Percentiles rank a stretch among this genome's conserved stretches.
These are phyloP conservation scores for Massarina eburnea DNA, from an alignment of 2,329 filamentous ascomycete genomes.

Conservation along the genomic window DNA sequence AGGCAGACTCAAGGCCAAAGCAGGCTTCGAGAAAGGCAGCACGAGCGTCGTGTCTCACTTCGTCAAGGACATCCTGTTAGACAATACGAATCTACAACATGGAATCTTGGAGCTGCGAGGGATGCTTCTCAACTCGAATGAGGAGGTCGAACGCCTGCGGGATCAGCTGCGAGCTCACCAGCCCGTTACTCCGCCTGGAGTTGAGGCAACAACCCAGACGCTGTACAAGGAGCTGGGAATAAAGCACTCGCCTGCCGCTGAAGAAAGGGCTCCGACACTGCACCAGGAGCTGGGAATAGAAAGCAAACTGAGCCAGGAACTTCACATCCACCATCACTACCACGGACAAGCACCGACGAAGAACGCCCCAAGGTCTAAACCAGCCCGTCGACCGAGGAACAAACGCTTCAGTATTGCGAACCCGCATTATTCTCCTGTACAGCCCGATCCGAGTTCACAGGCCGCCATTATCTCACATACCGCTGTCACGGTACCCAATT, in stretches of 20 bases:
- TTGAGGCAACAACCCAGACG: constrained; percentile 45
- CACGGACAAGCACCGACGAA: constrained; percentile 59
- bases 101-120: constrained; percentile 89
- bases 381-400: constrained; percentile 62
- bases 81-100: constrained; percentile 91
- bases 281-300: constrained; percentile 67
- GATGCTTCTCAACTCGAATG: constrained; percentile 87
- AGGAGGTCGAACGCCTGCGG: constrained; percentile 84
- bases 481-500: constrained; percentile 59
- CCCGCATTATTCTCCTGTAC: constrained; percentile 43
- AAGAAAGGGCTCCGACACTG: constrained; percentile 58
- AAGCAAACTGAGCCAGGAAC: constrained; percentile 51
- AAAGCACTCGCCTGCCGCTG: constrained; percentile 15
- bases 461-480: constrained; percentile 65
- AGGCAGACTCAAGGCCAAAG: constrained; percentile 72
- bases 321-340: constrained; percentile 92
- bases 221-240: constrained; percentile 71
- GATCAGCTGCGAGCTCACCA: constrained; percentile 82
- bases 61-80: constrained; percentile 90
- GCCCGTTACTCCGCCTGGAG: constrained; percentile 52
- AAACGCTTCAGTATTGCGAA: constrained; percentile 68
- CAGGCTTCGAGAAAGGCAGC: constrained; percentile 60
- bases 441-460: constrained; percentile 52
- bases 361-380: constrained; percentile 49
- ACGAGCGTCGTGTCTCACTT: constrained; percentile 88